phyloP scores from a whole-genome alignment of 1,139 yeast species.

The Eremothecium cymbalariae region DNA sequence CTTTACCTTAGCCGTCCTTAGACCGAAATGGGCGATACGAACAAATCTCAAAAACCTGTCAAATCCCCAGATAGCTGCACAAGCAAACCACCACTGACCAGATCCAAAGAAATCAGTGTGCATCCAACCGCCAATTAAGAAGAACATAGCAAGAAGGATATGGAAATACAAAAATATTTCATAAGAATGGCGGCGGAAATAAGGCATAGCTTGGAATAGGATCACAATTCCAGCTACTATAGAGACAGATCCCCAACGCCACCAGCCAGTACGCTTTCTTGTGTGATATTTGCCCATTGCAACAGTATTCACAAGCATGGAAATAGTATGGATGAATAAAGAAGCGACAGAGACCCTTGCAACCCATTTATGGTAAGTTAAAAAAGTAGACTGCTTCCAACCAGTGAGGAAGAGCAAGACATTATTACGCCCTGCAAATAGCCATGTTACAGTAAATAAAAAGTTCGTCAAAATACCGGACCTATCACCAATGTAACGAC shows the following conservation, averaged over 20 bases:
- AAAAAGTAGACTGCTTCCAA: conserved; percentile 55
- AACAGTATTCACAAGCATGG: conserved; percentile 19
- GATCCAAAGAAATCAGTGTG: conserved; percentile 43
- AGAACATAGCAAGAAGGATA: conserved; percentile 45
- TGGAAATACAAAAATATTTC: conserved; percentile 55
- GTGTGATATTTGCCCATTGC: conserved; percentile 19
- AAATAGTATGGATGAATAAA: conserved; percentile 25
- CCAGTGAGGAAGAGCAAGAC: conserved; percentile 56
- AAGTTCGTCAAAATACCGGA: conserved; percentile 42
- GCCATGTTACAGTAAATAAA: conserved; percentile 41
- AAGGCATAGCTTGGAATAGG: conserved; percentile 38
- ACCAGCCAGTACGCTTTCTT: conserved; percentile 34
- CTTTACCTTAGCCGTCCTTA: conserved; percentile 40
- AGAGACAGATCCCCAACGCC: conserved; percentile 50
- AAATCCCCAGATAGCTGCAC: conserved; percentile 53
- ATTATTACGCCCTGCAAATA: conserved; percentile 62
- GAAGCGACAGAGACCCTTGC: conserved; percentile 36
- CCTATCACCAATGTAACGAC: conserved; percentile 52
- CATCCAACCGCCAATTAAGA: conserved; percentile 49
- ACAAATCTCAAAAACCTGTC: conserved; percentile 46
- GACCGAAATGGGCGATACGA: conserved; percentile 41
- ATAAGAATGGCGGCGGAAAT: conserved; percentile 46
- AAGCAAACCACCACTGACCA: conserved; percentile 40
- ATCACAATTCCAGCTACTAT: conserved; percentile 37
- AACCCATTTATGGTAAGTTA: conserved; percentile 59